Percentiles rank a stretch among this genome's conserved stretches.
These are phyloP conservation scores for Parasitella parasitica DNA, from an alignment of 371 early-diverging fungal species.

Conservation along the genomic window DNA sequence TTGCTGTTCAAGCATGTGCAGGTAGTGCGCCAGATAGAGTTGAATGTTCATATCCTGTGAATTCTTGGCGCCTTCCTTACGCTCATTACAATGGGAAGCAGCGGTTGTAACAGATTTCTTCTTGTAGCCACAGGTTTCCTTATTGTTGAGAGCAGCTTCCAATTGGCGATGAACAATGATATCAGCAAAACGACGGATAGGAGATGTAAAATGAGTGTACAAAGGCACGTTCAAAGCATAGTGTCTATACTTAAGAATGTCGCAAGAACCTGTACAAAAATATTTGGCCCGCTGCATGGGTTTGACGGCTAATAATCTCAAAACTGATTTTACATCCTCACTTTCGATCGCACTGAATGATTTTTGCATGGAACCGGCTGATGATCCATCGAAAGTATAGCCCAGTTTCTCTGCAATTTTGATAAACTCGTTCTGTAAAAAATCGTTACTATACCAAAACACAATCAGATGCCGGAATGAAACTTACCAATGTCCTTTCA, in stretches of 20 bases:
- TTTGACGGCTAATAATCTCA: slow-evolving; percentile 73
- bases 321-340: slow-evolving; percentile 48
- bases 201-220: slow-evolving; percentile 98
- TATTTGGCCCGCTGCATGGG: slow-evolving; percentile 96
- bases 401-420: slow-evolving; percentile 51
- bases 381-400: slow-evolving; percentile 39
- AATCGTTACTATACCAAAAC: neutral
- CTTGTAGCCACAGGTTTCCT: slow-evolving; percentile 43
- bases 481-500: slow-evolving; percentile 57
- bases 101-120: slow-evolving; percentile 48
- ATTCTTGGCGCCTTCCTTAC: slow-evolving; percentile 77
- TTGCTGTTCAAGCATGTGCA: slow-evolving; percentile 44
- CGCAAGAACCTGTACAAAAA: slow-evolving; percentile 83
- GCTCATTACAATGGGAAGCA: slow-evolving; percentile 78
- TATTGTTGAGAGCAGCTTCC: slow-evolving; percentile 42
- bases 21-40: slow-evolving; percentile 72
- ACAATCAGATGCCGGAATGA: neutral
- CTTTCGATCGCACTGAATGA: slow-evolving; percentile 68
- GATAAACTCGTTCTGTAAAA: slow-evolving; percentile 52
- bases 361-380: slow-evolving; percentile 62
- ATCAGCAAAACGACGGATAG: slow-evolving; percentile 99
- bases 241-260: slow-evolving; percentile 69
- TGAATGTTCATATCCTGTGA: slow-evolving; percentile 83
- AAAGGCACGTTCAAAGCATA: slow-evolving; percentile 86
- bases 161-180: slow-evolving; percentile 96